Base-by-base conservation (phyloP, 23 red algal species). In the Gracilaria domingensis region DNA sequence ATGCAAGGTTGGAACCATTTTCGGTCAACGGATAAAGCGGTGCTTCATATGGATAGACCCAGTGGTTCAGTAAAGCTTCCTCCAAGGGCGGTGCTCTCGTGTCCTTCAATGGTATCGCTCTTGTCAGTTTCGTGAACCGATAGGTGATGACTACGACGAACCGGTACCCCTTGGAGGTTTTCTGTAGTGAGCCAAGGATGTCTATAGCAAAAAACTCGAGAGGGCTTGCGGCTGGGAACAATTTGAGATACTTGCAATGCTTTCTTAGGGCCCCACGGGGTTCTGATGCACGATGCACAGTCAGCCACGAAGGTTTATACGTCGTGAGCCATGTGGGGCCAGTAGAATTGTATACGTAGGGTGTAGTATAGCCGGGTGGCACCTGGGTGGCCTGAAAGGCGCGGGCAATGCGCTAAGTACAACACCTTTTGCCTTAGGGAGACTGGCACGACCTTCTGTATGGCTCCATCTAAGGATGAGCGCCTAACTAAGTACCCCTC, bases 141-240 rank as follows among this genome's bases (percentile, higher is more conserved):
- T 80, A 71, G 74, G 66, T 66, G 86, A 80, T 90, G 16, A 64
- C 73, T 0, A 90, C 11, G 8, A 90, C 50, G 49, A 61, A 90
- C 12, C 54, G 71, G n/a, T 90, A 72, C 1, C 86, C 86, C 0
- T 79, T 12, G 0, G 33, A 20, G 23, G 48, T 58, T 12, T 47
- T 62, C 14, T 47, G 45, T 37, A 78, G 49, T 1, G 86, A 17
- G 5, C 48, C 71, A 0, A 93, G 67, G 49, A 85, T 79, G 55
- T 93, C 77, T 13, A 92, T 81, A 0, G 77, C 60, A 14, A 82
- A 1, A 57, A 82, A 83, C n/a, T 72, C 75, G 25, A 83, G 74
- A 11, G 88, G 78, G 4, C 62, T 61, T n/a, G 53, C 49, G 0
- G 88, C 58, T 11, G 81, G 66, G 33, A 93, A 84, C 0, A 85